Evolutionary conservation across 106 monocot species (phyloP).

Genomic region (Agapanthus africanus): DNA sequence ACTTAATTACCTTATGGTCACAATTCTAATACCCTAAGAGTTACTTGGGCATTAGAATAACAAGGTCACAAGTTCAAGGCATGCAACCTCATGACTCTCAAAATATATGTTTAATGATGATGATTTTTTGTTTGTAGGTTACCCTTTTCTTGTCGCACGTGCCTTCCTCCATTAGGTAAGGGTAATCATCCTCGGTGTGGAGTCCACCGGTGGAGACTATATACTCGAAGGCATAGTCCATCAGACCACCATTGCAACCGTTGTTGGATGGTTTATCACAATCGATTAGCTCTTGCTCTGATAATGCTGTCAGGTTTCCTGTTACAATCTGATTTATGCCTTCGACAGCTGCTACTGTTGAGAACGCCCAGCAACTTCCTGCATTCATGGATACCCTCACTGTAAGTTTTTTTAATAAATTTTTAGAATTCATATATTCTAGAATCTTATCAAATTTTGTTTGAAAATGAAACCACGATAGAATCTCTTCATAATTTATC

Average conservation of each 20-base stretch:
- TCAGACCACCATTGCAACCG: slow-evolving; percentile 51
- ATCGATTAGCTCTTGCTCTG: slow-evolving; percentile 58
- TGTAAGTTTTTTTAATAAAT: too few species aligned
- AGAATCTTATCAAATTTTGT: too few species aligned
- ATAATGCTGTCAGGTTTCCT: slow-evolving; percentile 38
- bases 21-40: too few species aligned
- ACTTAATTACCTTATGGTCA: too few species aligned
- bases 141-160: slow-evolving; percentile 37
- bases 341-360: slow-evolving; percentile 44
- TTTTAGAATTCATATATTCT: too few species aligned
- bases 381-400: slow-evolving; percentile 2
- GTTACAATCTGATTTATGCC: slow-evolving; percentile 48
- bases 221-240: slow-evolving; percentile 50
- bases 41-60: too few species aligned
- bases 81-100: too few species aligned
- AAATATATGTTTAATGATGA: too few species aligned
- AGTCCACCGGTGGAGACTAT: slow-evolving; percentile 32
- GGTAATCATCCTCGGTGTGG: slow-evolving; percentile 41
- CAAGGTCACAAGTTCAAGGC: too few species aligned
- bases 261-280: slow-evolving; percentile 36
- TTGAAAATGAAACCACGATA: too few species aligned
- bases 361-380: slow-evolving; percentile 61
- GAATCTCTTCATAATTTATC: too few species aligned
- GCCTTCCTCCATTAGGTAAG: slow-evolving; percentile 51
- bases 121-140: too few species aligned